phyloP scores from a whole-genome alignment of 176 grass and related monocot genomes.

The Oryza brachyantha region DNA sequence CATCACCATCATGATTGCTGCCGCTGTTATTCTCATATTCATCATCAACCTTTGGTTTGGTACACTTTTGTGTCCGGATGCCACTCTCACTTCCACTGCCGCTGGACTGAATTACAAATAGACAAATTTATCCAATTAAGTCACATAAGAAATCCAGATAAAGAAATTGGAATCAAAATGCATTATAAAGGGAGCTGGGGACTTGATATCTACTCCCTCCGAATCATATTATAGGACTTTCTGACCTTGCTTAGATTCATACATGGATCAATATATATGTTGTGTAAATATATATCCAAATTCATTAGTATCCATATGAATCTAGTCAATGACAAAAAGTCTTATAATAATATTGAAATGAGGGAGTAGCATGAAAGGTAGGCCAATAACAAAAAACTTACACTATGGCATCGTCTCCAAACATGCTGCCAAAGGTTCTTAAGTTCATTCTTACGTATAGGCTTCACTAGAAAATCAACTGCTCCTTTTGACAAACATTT shows the following conservation, averaged over 20 bases:
- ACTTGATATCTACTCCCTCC: slow-evolving; percentile 23
- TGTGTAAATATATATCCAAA: no score
- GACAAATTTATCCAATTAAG: slow-evolving; percentile 25
- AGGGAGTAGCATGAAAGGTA: slow-evolving; percentile 1
- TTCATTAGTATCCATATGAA: no score
- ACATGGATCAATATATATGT: no score
- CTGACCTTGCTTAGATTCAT: no score
- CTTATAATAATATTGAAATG: no score
- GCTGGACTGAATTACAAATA: slow-evolving; percentile 63
- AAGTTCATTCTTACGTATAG: slow-evolving; percentile 93
- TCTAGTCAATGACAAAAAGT: no score
- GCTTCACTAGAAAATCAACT: slow-evolving; percentile 97
- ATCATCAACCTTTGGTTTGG: slow-evolving; percentile 48
- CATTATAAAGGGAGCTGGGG: background rate
- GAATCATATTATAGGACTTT: no score
- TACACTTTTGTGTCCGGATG: slow-evolving; percentile 65
- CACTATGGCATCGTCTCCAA: slow-evolving; percentile 89
- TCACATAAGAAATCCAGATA: background rate
- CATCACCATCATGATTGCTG: slow-evolving; percentile 45
- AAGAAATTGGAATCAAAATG: slow-evolving; percentile 12
- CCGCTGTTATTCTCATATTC: slow-evolving; percentile 52
- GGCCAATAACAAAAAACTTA: slow-evolving; percentile 47
- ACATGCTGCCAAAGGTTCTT: slow-evolving; percentile 96
- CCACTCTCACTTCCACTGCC: slow-evolving; percentile 94
- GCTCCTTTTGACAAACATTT: slow-evolving; percentile 91